Evolutionary conservation across 805 yeast species (phyloP).

Genomic region (Lipomyces mesembrius): DNA sequence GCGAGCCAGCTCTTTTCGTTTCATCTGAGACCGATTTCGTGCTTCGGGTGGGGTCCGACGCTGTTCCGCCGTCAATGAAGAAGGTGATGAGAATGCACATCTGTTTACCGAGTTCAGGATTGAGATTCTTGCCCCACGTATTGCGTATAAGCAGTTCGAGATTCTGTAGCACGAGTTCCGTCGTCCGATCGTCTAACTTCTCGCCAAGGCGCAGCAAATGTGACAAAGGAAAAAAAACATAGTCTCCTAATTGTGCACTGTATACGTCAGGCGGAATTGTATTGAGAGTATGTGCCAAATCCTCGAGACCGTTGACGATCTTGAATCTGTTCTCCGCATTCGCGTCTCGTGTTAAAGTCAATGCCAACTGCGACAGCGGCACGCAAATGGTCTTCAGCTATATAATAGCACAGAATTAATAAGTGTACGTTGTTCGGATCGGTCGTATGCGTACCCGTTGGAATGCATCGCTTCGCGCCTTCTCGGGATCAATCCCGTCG

Average conservation of each 20-base stretch:
- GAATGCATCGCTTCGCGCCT: not conserved
- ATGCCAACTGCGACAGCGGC: slow-evolving; percentile 29
- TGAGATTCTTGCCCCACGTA: slow-evolving; percentile 56
- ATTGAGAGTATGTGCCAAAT: slow-evolving; percentile 23
- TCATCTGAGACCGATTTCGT: slow-evolving; percentile 45
- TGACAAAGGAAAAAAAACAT: slow-evolving; percentile 64
- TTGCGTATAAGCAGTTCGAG: slow-evolving; percentile 51
- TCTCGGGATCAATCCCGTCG: not conserved
- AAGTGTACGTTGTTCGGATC: not conserved
- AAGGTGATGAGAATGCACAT: slow-evolving; percentile 54
- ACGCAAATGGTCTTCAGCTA: slow-evolving; percentile 28
- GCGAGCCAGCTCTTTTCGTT: slow-evolving; percentile 41
- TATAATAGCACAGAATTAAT: not conserved
- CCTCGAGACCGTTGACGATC: slow-evolving; percentile 34
- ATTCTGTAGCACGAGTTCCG: slow-evolving; percentile 54
- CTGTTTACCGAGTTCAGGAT: slow-evolving; percentile 51
- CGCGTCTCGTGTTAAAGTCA: slow-evolving; percentile 18
- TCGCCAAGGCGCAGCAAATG: slow-evolving; percentile 55
- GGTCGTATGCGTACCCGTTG: not conserved
- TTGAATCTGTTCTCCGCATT: slow-evolving; percentile 23
- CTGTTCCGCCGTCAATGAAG: slow-evolving; percentile 45
- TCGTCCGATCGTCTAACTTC: slow-evolving; percentile 52
- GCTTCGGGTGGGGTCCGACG: slow-evolving; percentile 51
- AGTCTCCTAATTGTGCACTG: slow-evolving; percentile 55
- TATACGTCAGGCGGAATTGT: slow-evolving; percentile 19